phyloP scores from a whole-genome alignment of 2,329 filamentous ascomycete genomes.

The Rutstroemia sp. region DNA sequence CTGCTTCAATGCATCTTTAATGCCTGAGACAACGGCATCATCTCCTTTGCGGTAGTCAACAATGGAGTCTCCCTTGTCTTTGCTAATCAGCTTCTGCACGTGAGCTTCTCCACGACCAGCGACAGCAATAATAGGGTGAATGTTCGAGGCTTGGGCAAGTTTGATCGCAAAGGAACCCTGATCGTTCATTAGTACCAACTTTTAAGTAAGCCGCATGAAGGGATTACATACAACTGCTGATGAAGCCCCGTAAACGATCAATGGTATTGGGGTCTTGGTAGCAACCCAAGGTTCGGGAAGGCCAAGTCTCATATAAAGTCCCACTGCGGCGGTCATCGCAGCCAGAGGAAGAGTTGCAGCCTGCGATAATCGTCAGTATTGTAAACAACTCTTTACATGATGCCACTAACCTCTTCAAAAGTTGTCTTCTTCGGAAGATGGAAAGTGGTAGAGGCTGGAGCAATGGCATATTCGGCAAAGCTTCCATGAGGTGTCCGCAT shows the following conservation, averaged over 20 bases:
- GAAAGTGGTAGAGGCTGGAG: conserved; percentile 48
- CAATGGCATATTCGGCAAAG: conserved; percentile 55
- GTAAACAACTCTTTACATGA: conserved; percentile 31
- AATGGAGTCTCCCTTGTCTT: conserved; percentile 43
- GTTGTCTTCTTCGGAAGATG: conserved; percentile 25
- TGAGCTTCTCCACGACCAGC: conserved; percentile 42
- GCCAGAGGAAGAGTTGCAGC: conserved; percentile 38
- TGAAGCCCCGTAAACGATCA: conserved; percentile 26
- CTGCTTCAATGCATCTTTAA: conserved; percentile 24
- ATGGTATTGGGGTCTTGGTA: conserved; percentile 14
- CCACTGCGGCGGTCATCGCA: conserved; percentile 37
- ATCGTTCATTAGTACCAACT: conserved; percentile 1
- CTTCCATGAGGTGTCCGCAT: conserved; percentile 44
- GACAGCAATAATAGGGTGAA: conserved; percentile 52
- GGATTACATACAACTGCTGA: conserved; percentile 20
- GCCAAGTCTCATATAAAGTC: conserved; percentile 31
- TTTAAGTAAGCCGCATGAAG: neutral
- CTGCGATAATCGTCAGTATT: conserved; percentile 34
- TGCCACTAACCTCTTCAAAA: conserved; percentile 24
- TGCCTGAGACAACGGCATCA: conserved; percentile 31
- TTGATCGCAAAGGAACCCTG: conserved; percentile 49
- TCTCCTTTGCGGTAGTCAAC: conserved; percentile 49
- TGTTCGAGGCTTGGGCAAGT: conserved; percentile 37
- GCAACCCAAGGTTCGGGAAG: conserved; percentile 34
- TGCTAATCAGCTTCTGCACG: conserved; percentile 41